Evolutionary conservation across 2,329 filamentous ascomycete genomes (phyloP).

Genomic region (Diaporthe nobilis): DNA sequence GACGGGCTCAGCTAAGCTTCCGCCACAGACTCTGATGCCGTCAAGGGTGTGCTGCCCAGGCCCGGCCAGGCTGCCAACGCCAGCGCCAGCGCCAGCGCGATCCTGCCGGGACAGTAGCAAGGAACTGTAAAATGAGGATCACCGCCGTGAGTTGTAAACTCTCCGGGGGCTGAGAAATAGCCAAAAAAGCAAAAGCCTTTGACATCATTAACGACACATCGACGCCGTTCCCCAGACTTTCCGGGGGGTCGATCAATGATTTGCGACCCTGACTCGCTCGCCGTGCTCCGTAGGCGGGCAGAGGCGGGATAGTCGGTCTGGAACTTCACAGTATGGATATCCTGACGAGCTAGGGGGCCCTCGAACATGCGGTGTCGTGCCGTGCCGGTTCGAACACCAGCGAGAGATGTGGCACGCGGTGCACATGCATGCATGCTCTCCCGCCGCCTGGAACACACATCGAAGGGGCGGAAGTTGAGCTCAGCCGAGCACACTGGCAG

Average conservation of each 20-base stretch:
- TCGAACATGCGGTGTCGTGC: conserved; percentile 33
- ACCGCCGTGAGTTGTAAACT: conserved; percentile 5
- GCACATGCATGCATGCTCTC: background rate
- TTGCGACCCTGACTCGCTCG: conserved; percentile 25
- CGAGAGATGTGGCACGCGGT: conserved; percentile 7
- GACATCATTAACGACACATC: conserved; percentile 20
- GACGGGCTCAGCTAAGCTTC: conserved; percentile 23
- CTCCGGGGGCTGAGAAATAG: background rate
- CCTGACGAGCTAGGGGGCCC: background rate
- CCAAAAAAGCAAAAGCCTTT: conserved; percentile 7
- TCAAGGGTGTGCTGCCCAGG: conserved; percentile 9
- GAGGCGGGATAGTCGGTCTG: conserved; percentile 28
- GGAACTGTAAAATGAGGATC: conserved; percentile 30
- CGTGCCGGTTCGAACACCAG: conserved; percentile 28
- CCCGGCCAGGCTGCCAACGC: conserved; percentile 8
- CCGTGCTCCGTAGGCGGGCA: background rate
- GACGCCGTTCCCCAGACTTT: conserved; percentile 25
- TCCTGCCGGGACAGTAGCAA: conserved; percentile 12
- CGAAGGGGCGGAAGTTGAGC: background rate
- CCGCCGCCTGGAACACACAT: background rate
- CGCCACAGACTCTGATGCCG: conserved; percentile 8
- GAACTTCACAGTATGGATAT: conserved; percentile 26
- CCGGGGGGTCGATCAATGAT: conserved; percentile 15
- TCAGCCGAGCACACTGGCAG: conserved; percentile 21
- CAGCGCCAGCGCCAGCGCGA: background rate